Base-by-base conservation (phyloP, 1,284 basidiomycete species). In the Volvariella surrecta region DNA sequence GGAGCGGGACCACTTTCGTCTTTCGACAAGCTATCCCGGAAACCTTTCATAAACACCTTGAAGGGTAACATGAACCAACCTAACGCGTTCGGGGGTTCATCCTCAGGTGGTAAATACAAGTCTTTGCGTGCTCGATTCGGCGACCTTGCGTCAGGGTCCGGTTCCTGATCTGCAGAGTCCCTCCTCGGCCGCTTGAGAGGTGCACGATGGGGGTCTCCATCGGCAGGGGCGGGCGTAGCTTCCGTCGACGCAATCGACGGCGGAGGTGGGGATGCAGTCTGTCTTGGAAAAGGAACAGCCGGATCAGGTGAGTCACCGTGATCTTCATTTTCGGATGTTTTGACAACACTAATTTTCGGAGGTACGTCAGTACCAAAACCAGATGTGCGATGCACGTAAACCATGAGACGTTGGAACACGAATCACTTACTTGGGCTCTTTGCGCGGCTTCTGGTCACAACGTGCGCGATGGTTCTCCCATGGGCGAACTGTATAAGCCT, bases 31-130 rank as follows among this genome's bases (percentile, higher is more conserved):
- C 77, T 77, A 58, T 79, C 76, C 52, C 71, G 72, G 62, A 83
- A 82, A 10, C 80, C 81, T 49, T 70, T 66, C 44, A 78, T 63
- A 57, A 83, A 82, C 15, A 71, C 73, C 56, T 71, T 70, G 58
- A 83, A 65, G 2, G 80, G 81, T 34, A 71, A 60, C 51, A 75
- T 58, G 49, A 83, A 65, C 80, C 76, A 80, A 34, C 71, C 71
- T 44, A 76, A 52, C 34, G 67, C 51, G 34, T 64, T 63, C 7
- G 73, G 70, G 8, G 64, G 54, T 19, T 74, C 70, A 41, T 61
- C 61, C 46, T 63, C 53, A 2, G 69, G 62, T 0, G 68, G 62
- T 38, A 59, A 54, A 54, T 74, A 74, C 0, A 55, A 57, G 42
- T 70, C 70, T 19, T 60, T 73, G 32, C 79, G 70, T 15, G 68